Evolutionary conservation across 257 asterid genomes (phyloP).

Genomic region (Gynochthodes officinalis): DNA sequence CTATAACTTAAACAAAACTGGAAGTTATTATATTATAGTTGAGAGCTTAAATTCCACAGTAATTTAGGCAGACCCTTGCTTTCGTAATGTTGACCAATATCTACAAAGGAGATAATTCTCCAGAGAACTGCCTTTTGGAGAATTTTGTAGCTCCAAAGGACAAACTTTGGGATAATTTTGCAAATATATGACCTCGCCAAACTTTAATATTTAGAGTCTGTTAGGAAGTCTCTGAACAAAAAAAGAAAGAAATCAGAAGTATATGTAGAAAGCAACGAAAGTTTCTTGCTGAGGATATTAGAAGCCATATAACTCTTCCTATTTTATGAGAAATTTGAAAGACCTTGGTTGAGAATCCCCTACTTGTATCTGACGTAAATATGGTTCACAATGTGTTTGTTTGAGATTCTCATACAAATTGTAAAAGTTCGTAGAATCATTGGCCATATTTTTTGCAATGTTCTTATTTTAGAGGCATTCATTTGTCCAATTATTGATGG

Average conservation of each 20-base stretch:
- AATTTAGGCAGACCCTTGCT: not conserved
- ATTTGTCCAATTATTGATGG: too few species aligned
- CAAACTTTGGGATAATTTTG: too few species aligned
- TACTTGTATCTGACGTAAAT: not conserved
- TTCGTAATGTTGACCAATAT: not conserved
- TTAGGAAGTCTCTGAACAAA: too few species aligned
- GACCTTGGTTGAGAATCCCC: not conserved
- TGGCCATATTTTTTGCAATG: too few species aligned
- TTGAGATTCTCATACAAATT: not conserved
- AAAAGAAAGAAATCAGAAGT: not conserved
- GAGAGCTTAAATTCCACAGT: not conserved
- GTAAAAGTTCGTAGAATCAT: too few species aligned
- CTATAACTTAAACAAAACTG: not conserved
- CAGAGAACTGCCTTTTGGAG: too few species aligned
- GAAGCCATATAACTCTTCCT: not conserved
- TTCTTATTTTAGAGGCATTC: not conserved
- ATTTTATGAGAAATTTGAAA: not conserved
- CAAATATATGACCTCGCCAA: too few species aligned
- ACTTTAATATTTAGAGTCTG: not conserved
- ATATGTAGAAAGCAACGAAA: not conserved
- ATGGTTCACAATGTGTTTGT: not conserved
- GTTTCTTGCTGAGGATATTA: not conserved
- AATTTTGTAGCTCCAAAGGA: too few species aligned
- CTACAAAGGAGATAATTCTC: not conserved
- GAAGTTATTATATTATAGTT: not conserved